These are phyloP conservation scores for Verbena officinalis DNA, from an alignment of 257 asterid genomes.

Conservation along the genomic window DNA sequence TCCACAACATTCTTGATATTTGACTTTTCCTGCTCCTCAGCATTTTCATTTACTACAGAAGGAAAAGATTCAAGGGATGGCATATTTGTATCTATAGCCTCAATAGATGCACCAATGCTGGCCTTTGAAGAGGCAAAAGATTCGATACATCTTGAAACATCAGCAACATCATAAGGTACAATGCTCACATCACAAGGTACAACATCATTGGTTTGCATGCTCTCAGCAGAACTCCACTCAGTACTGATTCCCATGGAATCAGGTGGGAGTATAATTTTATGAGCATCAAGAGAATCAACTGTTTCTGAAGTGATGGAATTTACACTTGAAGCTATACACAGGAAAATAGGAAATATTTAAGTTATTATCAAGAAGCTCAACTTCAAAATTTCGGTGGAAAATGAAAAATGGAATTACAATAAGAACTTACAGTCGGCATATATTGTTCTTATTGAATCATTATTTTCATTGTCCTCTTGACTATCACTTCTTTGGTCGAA, in stretches of 20 bases:
- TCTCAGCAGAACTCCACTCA: slow-evolving; percentile 43
- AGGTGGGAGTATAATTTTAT: slow-evolving; percentile 43
- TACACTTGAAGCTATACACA: slow-evolving; percentile 69
- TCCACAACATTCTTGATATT: slow-evolving; percentile 46
- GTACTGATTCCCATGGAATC: slow-evolving; percentile 55
- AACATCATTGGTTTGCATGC: slow-evolving; percentile 45
- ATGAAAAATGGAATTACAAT: slow-evolving; percentile 21
- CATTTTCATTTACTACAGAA: slow-evolving; percentile 43
- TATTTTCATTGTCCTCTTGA: slow-evolving; percentile 63
- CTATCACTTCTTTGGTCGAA: slow-evolving; percentile 53
- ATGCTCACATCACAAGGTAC: slow-evolving; percentile 69
- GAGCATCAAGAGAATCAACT: too few species aligned
- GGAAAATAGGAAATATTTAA: slow-evolving; percentile 10
- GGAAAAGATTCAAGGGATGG: slow-evolving; percentile 52
- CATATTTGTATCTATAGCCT: slow-evolving; percentile 56
- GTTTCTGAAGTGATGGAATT: too few species aligned
- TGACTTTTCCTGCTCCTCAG: slow-evolving; percentile 59
- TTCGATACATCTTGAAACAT: slow-evolving; percentile 64
- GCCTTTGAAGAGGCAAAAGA: slow-evolving; percentile 48
- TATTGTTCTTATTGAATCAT: slow-evolving; percentile 86
- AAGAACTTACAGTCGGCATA: slow-evolving; percentile 85
- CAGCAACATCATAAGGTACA: too few species aligned
- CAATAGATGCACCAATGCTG: slow-evolving; percentile 44
- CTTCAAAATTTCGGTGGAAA: background rate
- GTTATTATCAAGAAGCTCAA: slow-evolving; percentile 20